Base-by-base conservation (phyloP, 352 stramenopile genomes). In the Phytophthora lateralis region DNA sequence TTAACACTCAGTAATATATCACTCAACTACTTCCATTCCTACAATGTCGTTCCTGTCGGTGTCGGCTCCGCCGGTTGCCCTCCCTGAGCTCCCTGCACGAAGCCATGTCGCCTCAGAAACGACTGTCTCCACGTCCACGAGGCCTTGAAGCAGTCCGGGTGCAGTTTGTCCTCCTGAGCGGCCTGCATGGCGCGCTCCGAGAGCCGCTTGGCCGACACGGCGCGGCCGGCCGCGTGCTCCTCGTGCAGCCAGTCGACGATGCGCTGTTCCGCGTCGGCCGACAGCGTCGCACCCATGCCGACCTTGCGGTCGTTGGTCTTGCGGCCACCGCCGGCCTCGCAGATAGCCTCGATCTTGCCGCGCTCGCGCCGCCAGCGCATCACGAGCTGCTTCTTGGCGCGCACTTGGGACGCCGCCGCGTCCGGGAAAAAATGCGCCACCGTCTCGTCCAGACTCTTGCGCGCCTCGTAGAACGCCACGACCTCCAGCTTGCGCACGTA, bases 71-170 rank as follows among this genome's bases (percentile, higher is more conserved):
- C 29, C 29, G 24, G 30, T 0, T 37, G 34, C 37, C 29, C 37
- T 27, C 47, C 44, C 14, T 53, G 50, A 7, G 49, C 34, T 4
- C 24, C 51, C 20, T 60, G 45, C 29, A 12, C 44, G 35, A 68
- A 55, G 32, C 64, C 47, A 29, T 72, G 64, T 15, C 64, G 58
- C 24, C 52, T 59, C 8, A 72, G 34, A 27, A 72, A 72, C 35
- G 47, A 64, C 29, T 72, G 45, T 45, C 64, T 51, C 58, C 64
- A 68, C n/a, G 52, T 68, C 42, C 58, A 72, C 21, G 52, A 68
- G n/a, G 59, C 58, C 43, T 72, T 68, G 39, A 68, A 63, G 51
- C 63, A 66, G 45, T 62, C 57, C 6, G 43, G 44, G n/a, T 55
- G 49, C 37, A 66, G 39, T 17, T 66, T 55, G 10, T 70, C 62